Base-by-base conservation (phyloP, 768 basidiomycete genomes). In the Phanerochaete carnosa region DNA sequence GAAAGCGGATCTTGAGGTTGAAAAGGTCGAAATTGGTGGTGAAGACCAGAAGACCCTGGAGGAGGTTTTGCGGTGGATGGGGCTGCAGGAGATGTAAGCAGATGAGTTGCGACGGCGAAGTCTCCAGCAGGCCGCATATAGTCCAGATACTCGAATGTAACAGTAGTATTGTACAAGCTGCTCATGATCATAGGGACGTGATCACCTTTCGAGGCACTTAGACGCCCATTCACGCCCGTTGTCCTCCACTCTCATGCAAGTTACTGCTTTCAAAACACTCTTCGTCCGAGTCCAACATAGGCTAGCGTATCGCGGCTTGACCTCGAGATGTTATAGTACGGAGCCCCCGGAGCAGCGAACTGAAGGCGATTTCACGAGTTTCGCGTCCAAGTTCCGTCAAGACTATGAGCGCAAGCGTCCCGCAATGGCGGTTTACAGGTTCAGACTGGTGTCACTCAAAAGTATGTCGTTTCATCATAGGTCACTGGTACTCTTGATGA, bases 1-100 rank as follows among this genome's bases (percentile, higher is more conserved):
- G 86, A 72, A 75, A 37, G 83, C 92, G 60, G 88, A 85, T 58
- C 73, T 90, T 22, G 77, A 76, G 0, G 79, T 74, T 2, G 78
- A 76, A 54, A 68, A 69, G 7, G 68, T 82, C 30, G 67, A 70
- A 19, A 67, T 78, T 57, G 67, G 69, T 45, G 68, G 70, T 7
- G 72, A 74, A 2, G 69, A 73, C 33, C 60, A 66, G 26, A 50
- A 47, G 55, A 54, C 46, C 3, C 46, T 63, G 16, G 12, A 26
- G 7, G 29, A 4, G 33, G 51, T 52, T 1, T 9, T 52, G 11
- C 7, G n/a, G 6, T 59, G 62, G 62, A 63, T 59, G 62, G 52
- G 47, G 2, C 30, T 63, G n/a, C 45, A 46, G 13, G n/a, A n/a
- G n/a, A n/a, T n/a, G 33, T 19, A 58, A 46, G 15, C 19, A n/a